These are phyloP conservation scores for Skeletonema grethae DNA, from an alignment of 108 stramenopile species.

Conservation along the genomic window DNA sequence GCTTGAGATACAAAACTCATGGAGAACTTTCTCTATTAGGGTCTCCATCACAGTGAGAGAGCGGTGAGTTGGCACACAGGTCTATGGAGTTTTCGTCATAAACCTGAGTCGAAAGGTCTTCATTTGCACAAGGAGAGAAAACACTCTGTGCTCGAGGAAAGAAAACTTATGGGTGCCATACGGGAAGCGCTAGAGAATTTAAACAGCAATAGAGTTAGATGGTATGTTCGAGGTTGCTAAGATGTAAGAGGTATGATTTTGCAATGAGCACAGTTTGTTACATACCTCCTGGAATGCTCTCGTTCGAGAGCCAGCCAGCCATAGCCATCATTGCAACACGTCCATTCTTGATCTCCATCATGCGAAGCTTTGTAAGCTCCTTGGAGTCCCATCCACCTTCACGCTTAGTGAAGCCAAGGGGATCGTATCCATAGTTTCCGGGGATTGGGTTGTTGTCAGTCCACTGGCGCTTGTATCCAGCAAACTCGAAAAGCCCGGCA, in stretches of 20 bases:
- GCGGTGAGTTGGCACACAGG: background rate
- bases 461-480: slow-evolving; percentile 74
- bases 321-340: slow-evolving; percentile 84
- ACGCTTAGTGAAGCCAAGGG: slow-evolving; percentile 81
- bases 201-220: too few relatives aligned
- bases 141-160: background rate
- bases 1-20: background rate
- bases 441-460: slow-evolving; percentile 57
- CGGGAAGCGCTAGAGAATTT: background rate
- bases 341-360: slow-evolving; percentile 86
- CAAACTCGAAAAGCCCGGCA: slow-evolving; percentile 70
- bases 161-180: background rate
- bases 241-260: too few relatives aligned
- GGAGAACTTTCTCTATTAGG: background rate
- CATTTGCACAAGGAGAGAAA: background rate
- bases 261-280: too few relatives aligned
- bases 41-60: background rate
- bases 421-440: slow-evolving; percentile 80
- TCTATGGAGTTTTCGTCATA: background rate
- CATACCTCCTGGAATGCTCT: slow-evolving; percentile 62
- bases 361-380: slow-evolving; percentile 66
- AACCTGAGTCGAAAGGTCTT: background rate
- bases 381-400: slow-evolving; percentile 59
- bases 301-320: slow-evolving; percentile 72
- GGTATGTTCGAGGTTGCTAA: too few relatives aligned